A percentile compares a stretch with the other conserved stretches of the same genome.
These are phyloP conservation scores for Lentinula edodes DNA, from an alignment of 768 basidiomycete species.

Conservation along the genomic window DNA sequence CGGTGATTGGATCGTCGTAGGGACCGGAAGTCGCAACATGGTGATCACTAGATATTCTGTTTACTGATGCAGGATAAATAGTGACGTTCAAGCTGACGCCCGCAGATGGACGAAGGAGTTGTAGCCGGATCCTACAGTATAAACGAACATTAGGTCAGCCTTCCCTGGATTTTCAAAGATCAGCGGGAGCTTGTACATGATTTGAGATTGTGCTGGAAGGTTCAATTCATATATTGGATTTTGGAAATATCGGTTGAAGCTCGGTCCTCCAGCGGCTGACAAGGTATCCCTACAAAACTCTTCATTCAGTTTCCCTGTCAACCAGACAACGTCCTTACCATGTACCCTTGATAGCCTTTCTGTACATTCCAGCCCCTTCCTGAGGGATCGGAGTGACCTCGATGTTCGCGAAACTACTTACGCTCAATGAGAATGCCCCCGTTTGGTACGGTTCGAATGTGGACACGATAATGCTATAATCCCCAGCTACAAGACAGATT, in stretches of 20 bases:
- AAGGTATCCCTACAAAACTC: constrained; percentile 39
- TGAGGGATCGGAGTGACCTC: constrained; percentile 63
- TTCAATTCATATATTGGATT: constrained; percentile 70
- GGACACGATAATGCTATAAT: constrained; percentile 82
- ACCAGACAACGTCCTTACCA: constrained; percentile 47
- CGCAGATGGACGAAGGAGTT: constrained; percentile 40
- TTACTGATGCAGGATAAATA: constrained; percentile 35
- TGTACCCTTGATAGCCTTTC: constrained; percentile 55
- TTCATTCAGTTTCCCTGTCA: background rate
- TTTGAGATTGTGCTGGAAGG: constrained; percentile 42
- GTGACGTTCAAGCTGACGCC: constrained; percentile 53
- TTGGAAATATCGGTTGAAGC: constrained; percentile 52
- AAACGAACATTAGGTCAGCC: background rate
- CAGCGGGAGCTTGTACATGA: constrained; percentile 40
- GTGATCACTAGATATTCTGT: constrained; percentile 24
- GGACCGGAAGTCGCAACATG: constrained; percentile 70
- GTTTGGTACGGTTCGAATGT: constrained; percentile 71
- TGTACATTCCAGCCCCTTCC: constrained; percentile 92
- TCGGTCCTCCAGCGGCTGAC: constrained; percentile 67
- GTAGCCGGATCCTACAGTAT: constrained; percentile 58
- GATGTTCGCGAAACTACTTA: constrained; percentile 59
- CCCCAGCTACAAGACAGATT: constrained; percentile 45
- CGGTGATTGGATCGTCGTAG: constrained; percentile 70
- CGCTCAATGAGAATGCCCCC: constrained; percentile 58
- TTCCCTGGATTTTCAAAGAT: background rate